Conservation (phyloP, 2,329 filamentous ascomycete species). For the Colletotrichum eleusines region DNA sequence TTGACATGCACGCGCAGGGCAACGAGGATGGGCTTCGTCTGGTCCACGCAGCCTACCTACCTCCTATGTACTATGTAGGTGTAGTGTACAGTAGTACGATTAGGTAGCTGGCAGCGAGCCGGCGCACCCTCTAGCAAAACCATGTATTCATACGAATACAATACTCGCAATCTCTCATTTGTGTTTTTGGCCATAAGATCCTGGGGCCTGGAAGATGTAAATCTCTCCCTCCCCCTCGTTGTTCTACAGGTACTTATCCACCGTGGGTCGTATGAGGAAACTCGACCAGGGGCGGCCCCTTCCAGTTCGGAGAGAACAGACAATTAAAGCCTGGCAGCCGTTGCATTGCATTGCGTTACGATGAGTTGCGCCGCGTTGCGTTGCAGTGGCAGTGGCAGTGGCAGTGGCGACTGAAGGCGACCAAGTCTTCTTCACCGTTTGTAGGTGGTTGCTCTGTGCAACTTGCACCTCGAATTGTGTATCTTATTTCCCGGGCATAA, state of each 20-base stretch:
- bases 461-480: not conserved
- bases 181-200: constrained; percentile 3
- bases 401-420: too few species aligned
- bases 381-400: constrained; percentile 1
- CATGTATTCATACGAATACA: not conserved
- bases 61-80: too few species aligned
- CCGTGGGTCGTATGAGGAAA: constrained; percentile 11
- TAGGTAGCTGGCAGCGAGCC: too few species aligned
- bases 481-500: not conserved
- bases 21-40: not conserved
- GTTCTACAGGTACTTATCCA: too few species aligned
- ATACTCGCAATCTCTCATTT: not conserved
- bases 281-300: not conserved
- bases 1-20: constrained; percentile 20
- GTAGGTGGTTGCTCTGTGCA: not conserved
- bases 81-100: too few species aligned
- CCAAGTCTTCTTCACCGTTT: too few species aligned
- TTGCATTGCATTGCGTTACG: not conserved
- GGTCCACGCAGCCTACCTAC: not conserved
- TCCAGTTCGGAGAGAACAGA: not conserved
- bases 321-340: constrained; percentile 7
- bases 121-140: not conserved
- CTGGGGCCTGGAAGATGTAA: not conserved
- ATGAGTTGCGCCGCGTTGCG: not conserved
- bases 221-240: constrained; percentile 8